Percentiles rank a stretch among this genome's conserved stretches.
Conservation (phyloP, 371 early-diverging fungal genomes). For the Lichtheimia ornata region DNA sequence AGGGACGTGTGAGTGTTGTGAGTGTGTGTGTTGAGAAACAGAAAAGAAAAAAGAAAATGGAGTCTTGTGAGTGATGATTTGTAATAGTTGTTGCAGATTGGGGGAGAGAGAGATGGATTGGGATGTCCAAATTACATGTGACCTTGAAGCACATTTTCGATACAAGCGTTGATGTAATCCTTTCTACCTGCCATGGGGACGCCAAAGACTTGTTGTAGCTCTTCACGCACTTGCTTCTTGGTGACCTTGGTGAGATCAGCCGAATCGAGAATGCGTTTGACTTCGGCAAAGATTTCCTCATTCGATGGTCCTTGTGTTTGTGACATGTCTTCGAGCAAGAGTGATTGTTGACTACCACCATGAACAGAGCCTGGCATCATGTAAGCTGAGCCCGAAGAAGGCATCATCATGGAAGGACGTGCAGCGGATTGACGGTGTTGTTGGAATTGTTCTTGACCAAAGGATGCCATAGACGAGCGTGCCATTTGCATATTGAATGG, state of each 20-base stretch:
- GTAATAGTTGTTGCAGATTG: neutral
- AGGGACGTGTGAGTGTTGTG: conserved; percentile 8
- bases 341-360: conserved; percentile 27
- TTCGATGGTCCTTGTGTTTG: conserved; percentile 49
- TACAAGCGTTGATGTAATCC: conserved; percentile 60
- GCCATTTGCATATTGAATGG: conserved; percentile 7
- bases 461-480: conserved; percentile 16
- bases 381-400: conserved; percentile 14
- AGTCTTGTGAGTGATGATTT: neutral
- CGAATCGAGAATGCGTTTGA: conserved; percentile 72
- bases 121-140: conserved; percentile 23
- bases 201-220: conserved; percentile 42
- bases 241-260: conserved; percentile 82
- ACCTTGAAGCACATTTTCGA: conserved; percentile 44
- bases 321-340: conserved; percentile 36
- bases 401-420: conserved; percentile 23
- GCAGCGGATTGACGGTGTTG: conserved; percentile 7
- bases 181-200: conserved; percentile 47
- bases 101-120: neutral
- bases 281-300: conserved; percentile 76
- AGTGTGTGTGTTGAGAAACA: neutral
- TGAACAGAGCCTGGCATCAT: conserved; percentile 11
- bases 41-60: neutral
- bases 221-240: conserved; percentile 74
- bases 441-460: conserved; percentile 21